Conservation (phyloP, 1,284 basidiomycete genomes). For the Pseudozyma sp. region DNA sequence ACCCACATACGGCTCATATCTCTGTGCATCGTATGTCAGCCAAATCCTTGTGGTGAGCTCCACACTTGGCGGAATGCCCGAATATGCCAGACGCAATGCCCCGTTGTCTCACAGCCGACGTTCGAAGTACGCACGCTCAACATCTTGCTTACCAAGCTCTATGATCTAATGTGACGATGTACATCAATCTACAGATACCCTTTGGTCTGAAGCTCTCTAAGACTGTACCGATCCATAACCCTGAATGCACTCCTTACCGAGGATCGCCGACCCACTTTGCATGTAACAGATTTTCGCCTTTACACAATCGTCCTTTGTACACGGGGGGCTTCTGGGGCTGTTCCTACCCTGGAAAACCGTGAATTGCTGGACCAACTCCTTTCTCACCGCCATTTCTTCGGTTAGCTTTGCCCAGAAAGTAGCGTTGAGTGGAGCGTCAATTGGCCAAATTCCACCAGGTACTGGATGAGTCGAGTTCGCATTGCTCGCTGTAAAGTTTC, state of each 20-base stretch:
- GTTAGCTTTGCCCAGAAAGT: constrained; percentile 86
- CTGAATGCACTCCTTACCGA: constrained; percentile 74
- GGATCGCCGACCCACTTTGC: constrained; percentile 76
- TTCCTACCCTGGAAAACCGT: constrained; percentile 80
- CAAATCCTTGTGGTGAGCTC: too few relatives aligned
- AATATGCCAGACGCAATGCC: too few relatives aligned
- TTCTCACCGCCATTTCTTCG: constrained; percentile 77
- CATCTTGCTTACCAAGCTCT: background rate
- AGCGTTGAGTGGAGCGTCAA: constrained; percentile 79
- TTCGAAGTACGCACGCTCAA: too few relatives aligned
- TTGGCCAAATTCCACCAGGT: constrained; percentile 72
- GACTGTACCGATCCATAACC: constrained; percentile 79
- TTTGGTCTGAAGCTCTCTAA: background rate
- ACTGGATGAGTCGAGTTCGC: constrained; percentile 19
- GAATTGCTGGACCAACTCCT: constrained; percentile 77
- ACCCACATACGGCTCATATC: too few relatives aligned
- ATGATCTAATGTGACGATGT: background rate
- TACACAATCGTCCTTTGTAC: constrained; percentile 74
- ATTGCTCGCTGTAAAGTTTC: constrained; percentile 71
- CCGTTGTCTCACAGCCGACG: too few relatives aligned
- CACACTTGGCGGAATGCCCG: too few relatives aligned
- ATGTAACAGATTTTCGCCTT: constrained; percentile 83
- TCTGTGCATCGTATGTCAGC: too few relatives aligned
- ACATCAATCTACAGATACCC: too few relatives aligned
- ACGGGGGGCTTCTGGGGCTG: constrained; percentile 73